phyloP scores from a whole-genome alignment of 176 grass and related monocot species.

The Oryza meyeriana region DNA sequence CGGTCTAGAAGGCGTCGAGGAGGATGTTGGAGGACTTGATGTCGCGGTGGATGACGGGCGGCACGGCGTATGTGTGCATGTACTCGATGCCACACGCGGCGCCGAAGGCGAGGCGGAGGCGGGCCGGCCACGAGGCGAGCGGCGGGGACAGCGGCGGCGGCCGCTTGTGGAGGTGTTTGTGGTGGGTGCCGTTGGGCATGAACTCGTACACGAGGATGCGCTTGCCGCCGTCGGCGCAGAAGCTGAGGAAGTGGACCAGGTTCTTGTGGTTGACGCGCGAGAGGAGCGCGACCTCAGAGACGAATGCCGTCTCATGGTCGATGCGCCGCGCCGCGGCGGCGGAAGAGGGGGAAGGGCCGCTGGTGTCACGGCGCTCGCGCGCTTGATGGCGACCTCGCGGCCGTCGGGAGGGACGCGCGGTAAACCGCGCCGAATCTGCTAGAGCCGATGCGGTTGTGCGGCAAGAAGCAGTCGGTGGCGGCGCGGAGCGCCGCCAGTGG shows the following conservation, averaged over 20 bases:
- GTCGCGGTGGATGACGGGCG: conserved; percentile 96
- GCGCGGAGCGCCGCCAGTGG: conserved; percentile 49
- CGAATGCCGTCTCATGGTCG: conserved; percentile 51
- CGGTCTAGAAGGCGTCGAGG: conserved; percentile 63
- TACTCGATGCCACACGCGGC: conserved; percentile 90
- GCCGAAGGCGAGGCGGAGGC: conserved; percentile 75
- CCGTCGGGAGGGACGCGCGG: conserved; percentile 68
- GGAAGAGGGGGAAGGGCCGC: conserved; percentile 6
- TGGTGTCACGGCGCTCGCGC: conserved; percentile 39
- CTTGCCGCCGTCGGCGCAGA: conserved; percentile 68
- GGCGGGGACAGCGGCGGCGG: conserved; percentile 33
- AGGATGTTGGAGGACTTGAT: conserved; percentile 99
- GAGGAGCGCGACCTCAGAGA: conserved; percentile 78
- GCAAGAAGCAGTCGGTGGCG: conserved; percentile 53
- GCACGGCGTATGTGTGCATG: conserved; percentile 95
- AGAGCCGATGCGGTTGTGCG: conserved; percentile 67
- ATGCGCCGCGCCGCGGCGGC: conserved; percentile 21
- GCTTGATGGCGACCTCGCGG: conserved; percentile 86
- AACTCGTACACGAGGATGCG: conserved; percentile 91
- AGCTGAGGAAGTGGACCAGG: conserved; percentile 79
- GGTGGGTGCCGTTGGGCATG: conserved; percentile 78
- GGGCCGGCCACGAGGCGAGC: conserved; percentile 49
- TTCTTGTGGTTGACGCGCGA: conserved; percentile 97
- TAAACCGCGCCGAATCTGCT: conserved; percentile 88
- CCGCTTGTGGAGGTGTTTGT: conserved; percentile 76